Conservation (phyloP, 371 early-diverging fungal species). For the Rhizomucor pusillus region DNA sequence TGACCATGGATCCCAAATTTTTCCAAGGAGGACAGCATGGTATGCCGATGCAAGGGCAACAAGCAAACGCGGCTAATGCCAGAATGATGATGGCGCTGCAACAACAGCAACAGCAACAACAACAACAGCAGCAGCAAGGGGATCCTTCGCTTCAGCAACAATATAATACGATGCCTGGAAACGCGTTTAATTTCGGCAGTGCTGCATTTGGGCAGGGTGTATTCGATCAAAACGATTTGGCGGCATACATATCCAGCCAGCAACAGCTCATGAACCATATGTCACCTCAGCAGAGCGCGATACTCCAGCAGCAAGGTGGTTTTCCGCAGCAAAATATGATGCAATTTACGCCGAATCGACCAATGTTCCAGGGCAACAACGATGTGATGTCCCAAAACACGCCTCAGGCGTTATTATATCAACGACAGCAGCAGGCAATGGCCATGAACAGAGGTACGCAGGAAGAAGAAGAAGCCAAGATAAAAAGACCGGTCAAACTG, state of each 20-base stretch:
- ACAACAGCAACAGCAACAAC: conserved; percentile 25
- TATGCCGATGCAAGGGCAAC: conserved; percentile 26
- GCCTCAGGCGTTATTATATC: conserved; percentile 35
- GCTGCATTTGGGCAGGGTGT: conserved; percentile 22
- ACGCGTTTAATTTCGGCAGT: conserved; percentile 13
- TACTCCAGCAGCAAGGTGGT: conserved; percentile 20
- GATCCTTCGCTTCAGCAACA: conserved; percentile 15
- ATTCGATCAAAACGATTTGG: conserved; percentile 29
- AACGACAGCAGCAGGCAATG: conserved; percentile 36
- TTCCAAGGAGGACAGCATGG: conserved; percentile 34
- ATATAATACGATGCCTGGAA: conserved; percentile 6
- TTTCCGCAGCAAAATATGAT: no score
- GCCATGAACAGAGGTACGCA: conserved; percentile 31
- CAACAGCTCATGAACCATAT: conserved; percentile 1
- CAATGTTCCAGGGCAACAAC: conserved; percentile 22
- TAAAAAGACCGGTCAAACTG: neutral
- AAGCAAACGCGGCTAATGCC: conserved; percentile 21
- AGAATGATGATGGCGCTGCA: conserved; percentile 38
- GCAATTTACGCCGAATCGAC: conserved; percentile 14
- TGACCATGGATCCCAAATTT: conserved; percentile 45
- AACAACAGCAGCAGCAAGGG: conserved; percentile 24
- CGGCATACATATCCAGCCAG: conserved; percentile 26
- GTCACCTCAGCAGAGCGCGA: conserved; percentile 4
- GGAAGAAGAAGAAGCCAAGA: no score
- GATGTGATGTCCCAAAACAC: conserved; percentile 30